These are phyloP conservation scores for Starmerella tilneyi DNA, from an alignment of 805 yeast species.

Conservation along the genomic window DNA sequence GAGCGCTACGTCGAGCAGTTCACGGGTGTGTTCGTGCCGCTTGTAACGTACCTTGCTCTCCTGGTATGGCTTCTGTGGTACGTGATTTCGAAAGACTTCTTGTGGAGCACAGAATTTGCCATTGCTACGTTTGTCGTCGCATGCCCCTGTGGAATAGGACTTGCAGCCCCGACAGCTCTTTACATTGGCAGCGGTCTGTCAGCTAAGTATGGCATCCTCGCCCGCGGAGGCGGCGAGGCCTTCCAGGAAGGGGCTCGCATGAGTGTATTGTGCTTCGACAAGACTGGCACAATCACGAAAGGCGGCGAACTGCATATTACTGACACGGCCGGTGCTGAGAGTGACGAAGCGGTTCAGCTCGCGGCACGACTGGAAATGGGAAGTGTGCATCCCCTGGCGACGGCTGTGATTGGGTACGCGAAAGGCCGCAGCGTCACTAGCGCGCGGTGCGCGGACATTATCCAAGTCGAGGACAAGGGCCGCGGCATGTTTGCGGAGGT, in stretches of 20 bases:
- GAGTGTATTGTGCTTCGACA: constrained; percentile 61
- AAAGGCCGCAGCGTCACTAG: constrained; percentile 14
- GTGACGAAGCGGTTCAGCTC: constrained; percentile 36
- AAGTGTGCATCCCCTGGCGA: constrained; percentile 61
- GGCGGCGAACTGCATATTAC: constrained; percentile 53
- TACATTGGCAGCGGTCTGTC: constrained; percentile 73
- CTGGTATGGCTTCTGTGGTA: constrained; percentile 64
- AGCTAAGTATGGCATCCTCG: constrained; percentile 64
- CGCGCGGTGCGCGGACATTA: constrained; percentile 17
- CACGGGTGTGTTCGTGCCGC: constrained; percentile 65
- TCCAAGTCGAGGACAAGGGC: constrained; percentile 19
- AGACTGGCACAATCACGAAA: constrained; percentile 64
- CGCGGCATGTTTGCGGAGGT: constrained; percentile 23
- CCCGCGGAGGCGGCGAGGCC: constrained; percentile 73
- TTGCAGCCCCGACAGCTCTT: constrained; percentile 76
- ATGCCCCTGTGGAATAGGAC: constrained; percentile 77
- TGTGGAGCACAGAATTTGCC: constrained; percentile 70
- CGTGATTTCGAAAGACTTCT: constrained; percentile 57
- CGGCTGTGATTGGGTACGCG: constrained; percentile 42
- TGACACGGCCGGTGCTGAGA: constrained; percentile 33
- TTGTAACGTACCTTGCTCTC: constrained; percentile 50
- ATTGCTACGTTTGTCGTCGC: constrained; percentile 74
- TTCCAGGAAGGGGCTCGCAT: constrained; percentile 64
- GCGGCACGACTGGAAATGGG: constrained; percentile 40
- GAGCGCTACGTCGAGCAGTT: constrained; percentile 58